Conservation (phyloP, 257 asterid genomes). For the Ocimum tenuiflorum region DNA sequence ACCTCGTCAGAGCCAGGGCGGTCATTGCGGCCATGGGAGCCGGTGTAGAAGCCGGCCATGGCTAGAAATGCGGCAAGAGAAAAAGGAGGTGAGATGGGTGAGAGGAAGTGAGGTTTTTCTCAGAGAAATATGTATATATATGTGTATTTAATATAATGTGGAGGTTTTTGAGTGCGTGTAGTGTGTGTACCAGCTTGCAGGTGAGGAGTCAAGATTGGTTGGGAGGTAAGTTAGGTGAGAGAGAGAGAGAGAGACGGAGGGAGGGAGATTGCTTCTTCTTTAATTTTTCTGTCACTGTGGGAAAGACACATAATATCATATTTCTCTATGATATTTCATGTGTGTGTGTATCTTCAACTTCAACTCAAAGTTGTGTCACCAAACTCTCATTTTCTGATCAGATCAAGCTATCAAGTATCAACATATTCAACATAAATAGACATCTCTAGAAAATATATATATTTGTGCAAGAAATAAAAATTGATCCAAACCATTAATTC, state of each 20-base stretch:
- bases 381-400: background rate
- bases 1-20: constrained; percentile 40
- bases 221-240: constrained; percentile 36
- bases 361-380: constrained; percentile 21
- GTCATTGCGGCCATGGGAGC: constrained; percentile 41
- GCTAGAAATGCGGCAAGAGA: background rate
- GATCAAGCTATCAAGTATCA: too few relatives aligned
- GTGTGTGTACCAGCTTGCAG: constrained; percentile 43
- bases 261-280: constrained; percentile 31
- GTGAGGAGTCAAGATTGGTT: constrained; percentile 61
- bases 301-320: constrained; percentile 13
- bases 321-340: background rate
- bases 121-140: background rate
- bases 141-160: background rate
- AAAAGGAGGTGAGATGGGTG: background rate
- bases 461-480: too few relatives aligned
- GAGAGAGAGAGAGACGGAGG: constrained; percentile 31
- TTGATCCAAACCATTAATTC: too few relatives aligned
- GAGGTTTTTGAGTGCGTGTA: constrained; percentile 1
- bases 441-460: too few relatives aligned
- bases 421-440: background rate
- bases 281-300: constrained; percentile 17
- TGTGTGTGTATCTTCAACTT: constrained; percentile 15
- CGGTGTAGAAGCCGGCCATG: constrained; percentile 52
- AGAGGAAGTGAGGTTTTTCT: constrained; percentile 18